Conservation (phyloP, 495 filamentous ascomycete species). For the Glonium stellatum region DNA sequence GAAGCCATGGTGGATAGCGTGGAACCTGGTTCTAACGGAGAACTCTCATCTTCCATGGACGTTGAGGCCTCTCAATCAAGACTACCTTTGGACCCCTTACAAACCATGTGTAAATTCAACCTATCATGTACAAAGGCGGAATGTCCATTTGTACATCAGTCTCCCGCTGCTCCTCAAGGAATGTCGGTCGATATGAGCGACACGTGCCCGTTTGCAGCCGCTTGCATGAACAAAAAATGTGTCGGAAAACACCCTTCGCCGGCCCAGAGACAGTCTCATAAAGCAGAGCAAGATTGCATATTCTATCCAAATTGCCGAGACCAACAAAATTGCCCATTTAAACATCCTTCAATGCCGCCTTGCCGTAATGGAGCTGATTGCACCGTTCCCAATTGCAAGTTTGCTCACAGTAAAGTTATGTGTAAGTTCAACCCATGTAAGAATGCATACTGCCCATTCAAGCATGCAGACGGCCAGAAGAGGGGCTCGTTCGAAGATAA, state of each 20-base stretch:
- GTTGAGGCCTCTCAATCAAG: constrained; percentile 37
- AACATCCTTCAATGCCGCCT: constrained; percentile 70
- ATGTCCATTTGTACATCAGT: constrained; percentile 90
- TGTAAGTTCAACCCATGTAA: constrained; percentile 92
- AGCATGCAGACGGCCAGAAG: constrained; percentile 85
- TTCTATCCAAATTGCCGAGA: constrained; percentile 92
- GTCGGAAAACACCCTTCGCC: constrained; percentile 88
- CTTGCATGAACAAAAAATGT: constrained; percentile 94
- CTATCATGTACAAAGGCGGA: constrained; percentile 77
- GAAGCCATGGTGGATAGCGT: constrained; percentile 29
- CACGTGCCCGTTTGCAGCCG: constrained; percentile 73
- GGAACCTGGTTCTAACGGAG: constrained; percentile 37
- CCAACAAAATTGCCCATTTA: constrained; percentile 72
- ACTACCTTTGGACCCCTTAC: constrained; percentile 31
- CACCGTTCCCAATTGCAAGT: constrained; percentile 75
- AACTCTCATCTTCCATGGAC: constrained; percentile 44
- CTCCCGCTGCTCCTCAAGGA: constrained; percentile 79
- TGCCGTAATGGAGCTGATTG: constrained; percentile 95
- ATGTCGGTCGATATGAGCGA: constrained; percentile 72
- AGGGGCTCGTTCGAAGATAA: constrained; percentile 72
- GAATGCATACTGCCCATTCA: constrained; percentile 76
- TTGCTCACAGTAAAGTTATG: constrained; percentile 70
- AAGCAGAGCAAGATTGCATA: constrained; percentile 80
- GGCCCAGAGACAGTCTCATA: constrained; percentile 65
- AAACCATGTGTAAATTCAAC: constrained; percentile 75